phyloP scores from a whole-genome alignment of 2,329 filamentous ascomycete genomes.

The Phialophora expanda region DNA sequence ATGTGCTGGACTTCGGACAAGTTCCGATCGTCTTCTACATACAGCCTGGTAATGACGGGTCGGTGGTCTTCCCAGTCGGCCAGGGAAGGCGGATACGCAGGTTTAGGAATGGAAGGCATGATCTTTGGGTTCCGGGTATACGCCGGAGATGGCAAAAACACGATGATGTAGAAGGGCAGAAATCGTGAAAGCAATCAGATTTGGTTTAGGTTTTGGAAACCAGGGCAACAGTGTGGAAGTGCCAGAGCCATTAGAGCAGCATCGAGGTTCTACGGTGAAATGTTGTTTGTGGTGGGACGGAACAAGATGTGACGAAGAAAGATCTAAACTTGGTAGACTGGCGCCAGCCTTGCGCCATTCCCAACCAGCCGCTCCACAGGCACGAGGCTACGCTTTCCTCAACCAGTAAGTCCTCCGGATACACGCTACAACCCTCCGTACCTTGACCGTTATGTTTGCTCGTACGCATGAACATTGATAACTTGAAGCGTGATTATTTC shows the following conservation, averaged over 20 bases:
- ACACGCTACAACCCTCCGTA: too few relatives aligned
- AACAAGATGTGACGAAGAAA: not conserved
- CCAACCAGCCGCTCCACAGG: not conserved
- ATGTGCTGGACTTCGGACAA: constrained; percentile 13
- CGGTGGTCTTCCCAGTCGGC: constrained; percentile 14
- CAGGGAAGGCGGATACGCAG: constrained; percentile 16
- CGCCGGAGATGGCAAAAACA: not conserved
- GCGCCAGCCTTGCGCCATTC: not conserved
- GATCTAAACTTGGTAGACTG: not conserved
- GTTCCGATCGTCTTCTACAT: constrained; percentile 10
- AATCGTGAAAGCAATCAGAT: not conserved
- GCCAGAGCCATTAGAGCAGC: not conserved
- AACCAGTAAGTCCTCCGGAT: too few relatives aligned
- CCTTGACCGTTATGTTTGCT: too few relatives aligned
- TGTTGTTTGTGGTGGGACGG: not conserved
- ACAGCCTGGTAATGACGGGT: not conserved
- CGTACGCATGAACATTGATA: too few relatives aligned
- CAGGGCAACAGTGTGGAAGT: not conserved
- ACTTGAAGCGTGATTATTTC: not conserved
- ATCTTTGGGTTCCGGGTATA: not conserved
- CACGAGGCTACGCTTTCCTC: not conserved
- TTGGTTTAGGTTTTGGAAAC: not conserved
- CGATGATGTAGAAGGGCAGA: not conserved
- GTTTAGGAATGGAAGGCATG: not conserved
- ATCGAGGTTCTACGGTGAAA: not conserved